phyloP scores from a whole-genome alignment of 2,329 filamentous ascomycete species.

The Diaporthe ampelina region DNA sequence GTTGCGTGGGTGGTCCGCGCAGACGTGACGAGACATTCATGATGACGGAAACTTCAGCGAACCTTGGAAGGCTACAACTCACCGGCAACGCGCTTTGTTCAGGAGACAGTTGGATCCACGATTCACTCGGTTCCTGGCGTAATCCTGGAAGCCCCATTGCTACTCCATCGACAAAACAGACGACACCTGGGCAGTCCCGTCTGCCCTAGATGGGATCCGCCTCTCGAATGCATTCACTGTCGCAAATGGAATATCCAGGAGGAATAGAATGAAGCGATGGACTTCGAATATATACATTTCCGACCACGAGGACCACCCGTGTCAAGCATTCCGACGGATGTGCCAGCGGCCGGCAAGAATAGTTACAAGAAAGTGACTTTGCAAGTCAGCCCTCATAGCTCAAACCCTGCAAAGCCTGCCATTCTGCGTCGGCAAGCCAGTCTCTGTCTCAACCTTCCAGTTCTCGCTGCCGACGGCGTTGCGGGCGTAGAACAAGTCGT shows the following conservation, averaged over 20 bases:
- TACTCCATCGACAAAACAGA: neutral
- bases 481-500: constrained; percentile 48
- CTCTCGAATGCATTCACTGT: neutral
- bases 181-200: too few species aligned
- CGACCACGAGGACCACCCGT: neutral
- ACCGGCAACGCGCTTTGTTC: neutral
- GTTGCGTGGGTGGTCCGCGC: neutral
- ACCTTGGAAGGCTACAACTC: neutral
- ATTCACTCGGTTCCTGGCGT: too few species aligned
- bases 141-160: neutral
- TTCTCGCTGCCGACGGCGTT: constrained; percentile 46
- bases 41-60: neutral
- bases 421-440: constrained; percentile 31
- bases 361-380: neutral
- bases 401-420: constrained; percentile 33
- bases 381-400: neutral
- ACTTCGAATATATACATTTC: neutral
- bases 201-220: too few species aligned
- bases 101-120: neutral
- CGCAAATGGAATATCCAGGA: neutral
- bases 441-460: constrained; percentile 41
- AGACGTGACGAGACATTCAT: neutral
- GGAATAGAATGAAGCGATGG: neutral
- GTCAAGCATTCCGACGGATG: neutral
- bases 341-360: neutral